phyloP scores from a whole-genome alignment of 2,329 filamentous ascomycete genomes.

The Sphaerulina vaccinii region DNA sequence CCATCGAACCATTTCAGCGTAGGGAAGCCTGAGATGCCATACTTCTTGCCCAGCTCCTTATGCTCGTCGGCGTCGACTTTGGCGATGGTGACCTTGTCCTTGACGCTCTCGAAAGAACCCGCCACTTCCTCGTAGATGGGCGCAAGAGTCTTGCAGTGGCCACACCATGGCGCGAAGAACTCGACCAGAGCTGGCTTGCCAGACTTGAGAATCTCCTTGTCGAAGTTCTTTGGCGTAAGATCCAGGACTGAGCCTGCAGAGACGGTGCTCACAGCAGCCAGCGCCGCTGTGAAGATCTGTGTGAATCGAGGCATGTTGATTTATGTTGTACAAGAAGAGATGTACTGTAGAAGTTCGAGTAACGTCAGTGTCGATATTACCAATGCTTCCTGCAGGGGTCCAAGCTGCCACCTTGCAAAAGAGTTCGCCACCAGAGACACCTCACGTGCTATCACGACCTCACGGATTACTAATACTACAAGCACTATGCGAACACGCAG shows the following conservation, averaged over 20 bases:
- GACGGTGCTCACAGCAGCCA: constrained; percentile 52
- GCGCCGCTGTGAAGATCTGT: constrained; percentile 47
- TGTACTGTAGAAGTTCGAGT: too few species aligned
- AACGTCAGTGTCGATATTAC: too few species aligned
- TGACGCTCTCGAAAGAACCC: constrained; percentile 66
- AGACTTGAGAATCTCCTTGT: constrained; percentile 81
- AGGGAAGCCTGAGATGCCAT: constrained; percentile 90
- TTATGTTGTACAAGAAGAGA: too few species aligned
- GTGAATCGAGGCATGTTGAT: constrained; percentile 48
- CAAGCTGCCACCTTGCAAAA: too few species aligned
- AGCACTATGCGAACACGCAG: too few species aligned
- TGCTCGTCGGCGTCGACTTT: constrained; percentile 96
- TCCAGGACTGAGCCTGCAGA: constrained; percentile 85
- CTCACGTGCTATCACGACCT: too few species aligned
- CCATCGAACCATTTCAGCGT: constrained; percentile 98
- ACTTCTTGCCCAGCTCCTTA: constrained; percentile 78
- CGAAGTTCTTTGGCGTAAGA: constrained; percentile 87
- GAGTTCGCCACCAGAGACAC: too few species aligned
- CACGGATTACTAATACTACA: too few species aligned
- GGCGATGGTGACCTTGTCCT: constrained; percentile 79
- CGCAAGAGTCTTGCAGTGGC: constrained; percentile 97
- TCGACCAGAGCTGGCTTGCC: constrained; percentile 95
- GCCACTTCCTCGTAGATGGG: constrained; percentile 93
- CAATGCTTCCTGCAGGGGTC: too few species aligned
- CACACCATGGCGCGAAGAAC: constrained; percentile 98